These are phyloP conservation scores for Backusella psychrophila DNA, from an alignment of 192 early-diverging fungal species.

Conservation along the genomic window DNA sequence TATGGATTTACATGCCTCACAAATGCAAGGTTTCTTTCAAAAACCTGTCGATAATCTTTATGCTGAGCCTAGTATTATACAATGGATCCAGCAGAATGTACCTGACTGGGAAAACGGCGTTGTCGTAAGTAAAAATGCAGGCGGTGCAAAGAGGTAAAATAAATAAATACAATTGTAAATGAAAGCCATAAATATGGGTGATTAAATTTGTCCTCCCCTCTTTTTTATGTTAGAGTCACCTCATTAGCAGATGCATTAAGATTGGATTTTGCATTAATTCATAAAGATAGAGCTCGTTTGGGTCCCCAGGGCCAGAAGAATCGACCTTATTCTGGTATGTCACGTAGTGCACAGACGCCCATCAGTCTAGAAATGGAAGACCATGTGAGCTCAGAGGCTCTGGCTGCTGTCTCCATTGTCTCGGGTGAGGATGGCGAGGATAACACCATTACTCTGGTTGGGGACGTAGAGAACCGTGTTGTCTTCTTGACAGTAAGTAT, in stretches of 20 bases:
- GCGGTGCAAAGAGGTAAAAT: slow-evolving; percentile 91
- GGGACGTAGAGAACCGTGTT: slow-evolving; percentile 82
- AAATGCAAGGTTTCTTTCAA: slow-evolving; percentile 85
- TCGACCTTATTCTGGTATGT: slow-evolving; percentile 20
- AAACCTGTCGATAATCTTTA: slow-evolving; percentile 94
- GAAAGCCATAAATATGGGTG: background rate
- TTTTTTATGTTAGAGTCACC: slow-evolving; percentile 51
- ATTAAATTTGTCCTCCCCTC: too few species aligned
- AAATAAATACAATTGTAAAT: background rate
- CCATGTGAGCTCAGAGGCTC: background rate
- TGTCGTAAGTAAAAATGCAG: slow-evolving; percentile 98
- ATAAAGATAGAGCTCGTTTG: slow-evolving; percentile 68
- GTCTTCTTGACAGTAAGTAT: slow-evolving; percentile 76
- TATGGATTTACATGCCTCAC: slow-evolving; percentile 95
- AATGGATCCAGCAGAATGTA: slow-evolving; percentile 89
- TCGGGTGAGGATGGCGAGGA: slow-evolving; percentile 24
- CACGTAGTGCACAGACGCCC: background rate
- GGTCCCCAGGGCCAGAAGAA: slow-evolving; percentile 28
- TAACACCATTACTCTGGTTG: slow-evolving; percentile 66
- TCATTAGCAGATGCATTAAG: slow-evolving; percentile 87
- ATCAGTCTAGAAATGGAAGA: background rate
- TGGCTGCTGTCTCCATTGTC: slow-evolving; percentile 30
- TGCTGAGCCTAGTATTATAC: slow-evolving; percentile 84
- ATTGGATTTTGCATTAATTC: slow-evolving; percentile 93
- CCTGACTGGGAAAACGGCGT: slow-evolving; percentile 85